Base-by-base conservation (phyloP, 768 basidiomycete genomes). In the Strobilomyces echinocephalus region DNA sequence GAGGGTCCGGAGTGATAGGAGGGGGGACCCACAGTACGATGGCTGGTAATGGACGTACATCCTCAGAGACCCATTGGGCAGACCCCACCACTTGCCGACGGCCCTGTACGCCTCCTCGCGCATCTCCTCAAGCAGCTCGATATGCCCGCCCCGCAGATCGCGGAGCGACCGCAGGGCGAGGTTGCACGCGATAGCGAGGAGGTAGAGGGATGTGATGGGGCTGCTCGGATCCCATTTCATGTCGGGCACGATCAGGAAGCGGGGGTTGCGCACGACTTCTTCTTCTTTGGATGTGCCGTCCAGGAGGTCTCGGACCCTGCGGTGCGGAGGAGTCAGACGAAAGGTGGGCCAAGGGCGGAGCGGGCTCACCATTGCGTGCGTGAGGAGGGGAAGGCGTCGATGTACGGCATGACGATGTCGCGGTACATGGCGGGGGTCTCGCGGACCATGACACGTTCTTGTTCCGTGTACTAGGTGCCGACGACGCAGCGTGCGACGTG, bases 1-100 rank as follows among this genome's bases (percentile, higher is more conserved):
- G 28, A 28, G 28, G 28, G 28, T 4, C 4, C 21, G 5, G 8
- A 34, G 14, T 2, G 20, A 42, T 26, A 20, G 5, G 28, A 5
- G 20, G 28, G 28, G 28, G 28, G 10, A 52, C 88, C 58, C 54
- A 95, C 95, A 97, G 65, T 97, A 97, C 35, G 85, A 89, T 0
- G 95, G 95, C 65, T 97, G 95, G 67, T 99, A 99, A 67, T 99
- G 97, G 14, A 98, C 72, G 62, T 84, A 94, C 74, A 95, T 75
- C 60, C 93, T 74, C 54, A 97, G 63, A 10, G 82, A 77, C 4
- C 84, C 86, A 14, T 65, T 60, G 5, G 70, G 72, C 1, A 95
- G 71, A 0, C 81, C 84, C 81, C 88, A 99, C 60, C 78, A 79
- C 42, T 79, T 76, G 47, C 73, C 62, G 0, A 81, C 87, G 4